These are phyloP conservation scores for Malbranchea cinnamomea DNA, from an alignment of 2,329 filamentous ascomycete genomes.

Conservation along the genomic window DNA sequence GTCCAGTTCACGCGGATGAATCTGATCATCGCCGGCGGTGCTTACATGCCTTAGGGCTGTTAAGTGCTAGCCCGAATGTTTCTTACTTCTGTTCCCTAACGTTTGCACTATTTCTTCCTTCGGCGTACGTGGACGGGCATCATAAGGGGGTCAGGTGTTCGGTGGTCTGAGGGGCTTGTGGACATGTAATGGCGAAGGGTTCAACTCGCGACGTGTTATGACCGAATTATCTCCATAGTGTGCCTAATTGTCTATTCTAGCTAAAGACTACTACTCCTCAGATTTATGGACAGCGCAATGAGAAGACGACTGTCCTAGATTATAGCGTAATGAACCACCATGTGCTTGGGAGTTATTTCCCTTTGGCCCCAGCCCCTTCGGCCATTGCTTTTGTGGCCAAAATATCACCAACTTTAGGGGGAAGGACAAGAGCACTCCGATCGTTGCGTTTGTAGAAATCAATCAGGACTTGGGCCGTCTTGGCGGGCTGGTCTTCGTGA, in stretches of 20 bases:
- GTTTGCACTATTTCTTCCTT: neutral
- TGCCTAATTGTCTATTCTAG: no score
- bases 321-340: no score
- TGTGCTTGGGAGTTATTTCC: no score
- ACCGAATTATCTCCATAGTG: no score
- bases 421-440: conserved; percentile 65
- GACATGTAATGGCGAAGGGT: no score
- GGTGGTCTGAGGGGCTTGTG: no score
- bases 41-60: conserved; percentile 38
- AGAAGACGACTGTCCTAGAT: no score
- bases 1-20: conserved; percentile 94
- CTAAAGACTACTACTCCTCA: no score
- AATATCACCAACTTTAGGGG: conserved; percentile 77
- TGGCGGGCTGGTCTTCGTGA: conserved; percentile 86
- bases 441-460: conserved; percentile 93
- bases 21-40: conserved; percentile 69
- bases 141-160: no score
- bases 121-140: no score
- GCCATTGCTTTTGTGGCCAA: conserved; percentile 29
- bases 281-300: no score
- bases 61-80: conserved; percentile 1
- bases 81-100: neutral
- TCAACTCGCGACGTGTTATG: no score
- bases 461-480: conserved; percentile 67
- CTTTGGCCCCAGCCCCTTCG: conserved; percentile 17